These are phyloP conservation scores for Coprinopsis marcescibilis DNA, from an alignment of 768 basidiomycete genomes.

Conservation along the genomic window DNA sequence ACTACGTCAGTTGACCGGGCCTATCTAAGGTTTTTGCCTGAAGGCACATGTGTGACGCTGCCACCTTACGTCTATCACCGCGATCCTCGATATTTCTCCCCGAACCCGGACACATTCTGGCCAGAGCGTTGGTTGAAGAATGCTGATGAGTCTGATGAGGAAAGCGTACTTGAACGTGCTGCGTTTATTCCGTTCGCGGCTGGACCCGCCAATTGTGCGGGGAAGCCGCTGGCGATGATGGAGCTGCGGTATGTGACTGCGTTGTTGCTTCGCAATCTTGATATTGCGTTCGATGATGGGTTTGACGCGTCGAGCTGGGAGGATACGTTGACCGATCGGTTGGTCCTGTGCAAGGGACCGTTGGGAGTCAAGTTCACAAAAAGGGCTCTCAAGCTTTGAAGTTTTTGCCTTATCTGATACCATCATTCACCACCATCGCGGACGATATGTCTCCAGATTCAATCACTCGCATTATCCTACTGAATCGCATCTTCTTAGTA, in stretches of 20 bases:
- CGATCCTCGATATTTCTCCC: slow-evolving; percentile 32
- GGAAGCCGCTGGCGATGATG: slow-evolving; percentile 29
- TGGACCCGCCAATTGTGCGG: slow-evolving; percentile 50
- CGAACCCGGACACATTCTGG: slow-evolving; percentile 29
- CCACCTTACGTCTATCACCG: slow-evolving; percentile 32
- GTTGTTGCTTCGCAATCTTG: slow-evolving; percentile 7
- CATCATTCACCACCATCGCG: too few relatives aligned
- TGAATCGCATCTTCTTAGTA: too few relatives aligned
- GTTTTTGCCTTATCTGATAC: too few relatives aligned
- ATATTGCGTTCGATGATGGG: slow-evolving; percentile 11
- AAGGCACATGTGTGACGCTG: slow-evolving; percentile 33
- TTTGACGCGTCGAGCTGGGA: slow-evolving; percentile 13
- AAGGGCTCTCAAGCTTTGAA: not conserved
- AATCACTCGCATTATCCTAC: too few relatives aligned
- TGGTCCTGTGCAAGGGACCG: slow-evolving; percentile 10
- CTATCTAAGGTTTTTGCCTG: slow-evolving; percentile 29
- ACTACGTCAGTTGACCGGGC: not conserved
- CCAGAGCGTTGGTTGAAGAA: slow-evolving; percentile 37
- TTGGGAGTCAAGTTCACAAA: not conserved
- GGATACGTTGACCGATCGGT: slow-evolving; percentile 10
- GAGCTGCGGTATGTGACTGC: slow-evolving; percentile 24
- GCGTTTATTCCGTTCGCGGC: slow-evolving; percentile 30
- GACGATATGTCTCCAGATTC: not conserved
- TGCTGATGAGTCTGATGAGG: slow-evolving; percentile 3
- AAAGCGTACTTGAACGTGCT: slow-evolving; percentile 12